phyloP scores from a whole-genome alignment of 2,329 filamentous ascomycete genomes.

The Trichoderma cornu-damae region DNA sequence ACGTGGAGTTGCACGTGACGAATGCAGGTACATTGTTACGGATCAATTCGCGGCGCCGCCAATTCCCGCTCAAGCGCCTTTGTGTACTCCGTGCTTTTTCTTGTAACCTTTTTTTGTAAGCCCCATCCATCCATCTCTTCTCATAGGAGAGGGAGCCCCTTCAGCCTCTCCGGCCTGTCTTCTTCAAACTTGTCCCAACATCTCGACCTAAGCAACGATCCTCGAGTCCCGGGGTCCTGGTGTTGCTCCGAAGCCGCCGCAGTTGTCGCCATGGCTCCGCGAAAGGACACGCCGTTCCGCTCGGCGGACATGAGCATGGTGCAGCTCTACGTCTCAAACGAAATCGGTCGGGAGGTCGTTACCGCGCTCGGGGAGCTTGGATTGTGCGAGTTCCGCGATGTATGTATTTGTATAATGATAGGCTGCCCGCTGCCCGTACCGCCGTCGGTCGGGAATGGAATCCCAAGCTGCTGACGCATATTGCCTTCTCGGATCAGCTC shows the following conservation, averaged over 20 bases:
- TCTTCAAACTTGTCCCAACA: slow-evolving; percentile 22
- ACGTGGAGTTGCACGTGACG: slow-evolving; percentile 27
- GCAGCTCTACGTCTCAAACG: slow-evolving; percentile 98
- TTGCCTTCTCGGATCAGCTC: slow-evolving; percentile 97
- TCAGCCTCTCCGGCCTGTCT: too few relatives aligned
- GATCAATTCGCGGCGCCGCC: slow-evolving; percentile 27
- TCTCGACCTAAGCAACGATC: slow-evolving; percentile 24
- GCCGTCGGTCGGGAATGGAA: background rate
- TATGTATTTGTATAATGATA: too few relatives aligned
- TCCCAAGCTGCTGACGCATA: slow-evolving; percentile 28
- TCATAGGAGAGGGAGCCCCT: background rate
- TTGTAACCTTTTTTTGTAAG: too few relatives aligned
- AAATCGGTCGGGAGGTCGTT: slow-evolving; percentile 96
- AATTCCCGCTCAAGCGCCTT: slow-evolving; percentile 15
- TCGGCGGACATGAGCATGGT: slow-evolving; percentile 99
- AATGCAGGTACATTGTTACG: slow-evolving; percentile 17
- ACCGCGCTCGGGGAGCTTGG: slow-evolving; percentile 94
- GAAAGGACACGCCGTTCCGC: slow-evolving; percentile 94
- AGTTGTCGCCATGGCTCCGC: slow-evolving; percentile 56
- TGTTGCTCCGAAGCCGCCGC: slow-evolving; percentile 28
- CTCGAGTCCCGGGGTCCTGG: slow-evolving; percentile 27
- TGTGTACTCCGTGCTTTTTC: background rate
- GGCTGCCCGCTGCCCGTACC: background rate
- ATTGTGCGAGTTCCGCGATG: slow-evolving; percentile 94
- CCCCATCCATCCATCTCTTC: background rate